Percentiles rank a stretch among this genome's conserved stretches.
Evolutionary conservation across 306 rosid species (phyloP).

Genomic region (Canavalia gladiata): DNA sequence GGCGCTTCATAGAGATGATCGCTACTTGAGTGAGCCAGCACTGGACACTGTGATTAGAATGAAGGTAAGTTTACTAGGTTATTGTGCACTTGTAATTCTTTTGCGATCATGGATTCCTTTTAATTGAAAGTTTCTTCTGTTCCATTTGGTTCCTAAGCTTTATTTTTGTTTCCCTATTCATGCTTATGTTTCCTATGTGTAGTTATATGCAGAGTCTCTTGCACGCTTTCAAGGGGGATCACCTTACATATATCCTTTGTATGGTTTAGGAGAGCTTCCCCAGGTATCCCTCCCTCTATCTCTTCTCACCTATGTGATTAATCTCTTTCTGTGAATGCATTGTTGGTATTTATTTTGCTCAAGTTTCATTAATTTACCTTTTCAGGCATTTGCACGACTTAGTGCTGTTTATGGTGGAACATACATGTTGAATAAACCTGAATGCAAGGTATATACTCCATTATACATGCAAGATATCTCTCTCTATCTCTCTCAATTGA

Average conservation of each 20-base stretch:
- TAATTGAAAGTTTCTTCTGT: conserved; percentile 25
- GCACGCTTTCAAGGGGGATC: conserved; percentile 99
- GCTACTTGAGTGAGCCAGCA: conserved; percentile 87
- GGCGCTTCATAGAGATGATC: conserved; percentile 97
- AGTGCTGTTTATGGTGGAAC: conserved; percentile 99
- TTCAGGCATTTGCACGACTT: conserved; percentile 95
- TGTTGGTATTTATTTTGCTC: conserved; percentile 24
- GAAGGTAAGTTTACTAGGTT: conserved; percentile 68
- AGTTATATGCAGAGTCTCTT: conserved; percentile 94
- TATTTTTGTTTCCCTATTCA: conserved; percentile 28
- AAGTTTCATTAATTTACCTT: conserved; percentile 1
- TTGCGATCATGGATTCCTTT: conserved; percentile 28
- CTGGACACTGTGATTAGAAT: conserved; percentile 94
- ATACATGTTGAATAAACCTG: conserved; percentile 96
- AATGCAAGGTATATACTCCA: conserved; percentile 79
- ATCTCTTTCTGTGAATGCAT: conserved; percentile 16
- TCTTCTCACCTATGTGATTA: conserved; percentile 10
- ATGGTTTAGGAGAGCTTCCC: conserved; percentile 99
- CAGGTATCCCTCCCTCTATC: conserved; percentile 64
- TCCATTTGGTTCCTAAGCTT: conserved; percentile 38
- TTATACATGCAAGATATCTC: not conserved
- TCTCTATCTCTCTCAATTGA: not conserved
- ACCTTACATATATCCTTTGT: conserved; percentile 96
- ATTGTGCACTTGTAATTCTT: conserved; percentile 22
- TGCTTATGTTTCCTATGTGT: conserved; percentile 44